These are phyloP conservation scores for Trametes gibbosa DNA, from an alignment of 768 basidiomycete species.

Conservation along the genomic window DNA sequence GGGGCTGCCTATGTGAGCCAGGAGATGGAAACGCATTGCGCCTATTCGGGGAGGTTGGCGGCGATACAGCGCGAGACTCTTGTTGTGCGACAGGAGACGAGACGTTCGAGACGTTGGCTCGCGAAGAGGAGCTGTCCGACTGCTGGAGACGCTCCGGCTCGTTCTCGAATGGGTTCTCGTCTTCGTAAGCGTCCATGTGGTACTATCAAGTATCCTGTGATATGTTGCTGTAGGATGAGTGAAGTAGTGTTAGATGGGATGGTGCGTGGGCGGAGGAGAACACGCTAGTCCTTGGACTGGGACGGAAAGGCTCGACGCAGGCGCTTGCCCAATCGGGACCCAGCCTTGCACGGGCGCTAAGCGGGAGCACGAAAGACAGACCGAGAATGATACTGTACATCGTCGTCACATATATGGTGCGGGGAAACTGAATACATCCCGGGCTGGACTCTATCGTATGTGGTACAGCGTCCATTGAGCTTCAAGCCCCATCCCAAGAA, in stretches of 20 bases:
- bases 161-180: slow-evolving; percentile 42
- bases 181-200: slow-evolving; percentile 37
- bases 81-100: slow-evolving; percentile 51
- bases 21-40: slow-evolving; percentile 54
- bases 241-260: neutral
- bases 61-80: slow-evolving; percentile 38
- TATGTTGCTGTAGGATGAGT: neutral
- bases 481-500: neutral
- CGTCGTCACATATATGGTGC: no score
- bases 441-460: neutral
- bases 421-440: neutral
- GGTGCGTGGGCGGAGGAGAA: neutral
- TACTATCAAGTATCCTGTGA: neutral
- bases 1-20: slow-evolving; percentile 51
- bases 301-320: neutral
- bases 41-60: slow-evolving; percentile 44
- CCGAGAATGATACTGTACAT: neutral
- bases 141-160: slow-evolving; percentile 30
- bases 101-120: slow-evolving; percentile 56
- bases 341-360: no score
- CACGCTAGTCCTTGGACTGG: neutral
- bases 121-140: slow-evolving; percentile 51
- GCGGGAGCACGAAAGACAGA: no score
- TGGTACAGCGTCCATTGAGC: neutral
- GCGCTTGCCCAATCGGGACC: neutral